These are phyloP conservation scores for Podospora anserina DNA, from an alignment of 495 filamentous ascomycete species.

Conservation along the genomic window DNA sequence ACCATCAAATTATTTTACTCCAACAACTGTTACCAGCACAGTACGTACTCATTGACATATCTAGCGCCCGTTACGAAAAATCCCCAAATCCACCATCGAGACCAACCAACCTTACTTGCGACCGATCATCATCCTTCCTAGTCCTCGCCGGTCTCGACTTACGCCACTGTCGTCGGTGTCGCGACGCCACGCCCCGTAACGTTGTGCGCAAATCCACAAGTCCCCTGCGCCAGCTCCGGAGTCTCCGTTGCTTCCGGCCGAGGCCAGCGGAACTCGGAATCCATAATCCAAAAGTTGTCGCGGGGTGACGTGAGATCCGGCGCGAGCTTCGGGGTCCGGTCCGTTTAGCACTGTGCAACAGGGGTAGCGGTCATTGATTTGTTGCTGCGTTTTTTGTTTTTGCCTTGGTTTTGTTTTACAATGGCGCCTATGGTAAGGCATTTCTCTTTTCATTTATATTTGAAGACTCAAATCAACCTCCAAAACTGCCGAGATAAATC, in stretches of 20 bases:
- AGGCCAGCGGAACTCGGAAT: neutral
- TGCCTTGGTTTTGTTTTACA: neutral
- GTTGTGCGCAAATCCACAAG: neutral
- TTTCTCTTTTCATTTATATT: neutral
- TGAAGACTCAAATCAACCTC: neutral
- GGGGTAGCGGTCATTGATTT: neutral
- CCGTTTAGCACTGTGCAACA: neutral
- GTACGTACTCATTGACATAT: neutral
- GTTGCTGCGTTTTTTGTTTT: neutral
- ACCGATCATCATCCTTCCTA: neutral
- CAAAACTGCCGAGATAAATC: neutral
- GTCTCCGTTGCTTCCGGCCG: neutral
- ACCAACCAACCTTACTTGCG: neutral
- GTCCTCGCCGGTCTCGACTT: neutral
- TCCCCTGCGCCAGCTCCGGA: neutral
- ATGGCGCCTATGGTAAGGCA: slow-evolving; percentile 35
- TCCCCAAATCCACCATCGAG: neutral
- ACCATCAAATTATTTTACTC: neutral
- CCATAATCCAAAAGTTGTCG: neutral
- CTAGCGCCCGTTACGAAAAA: neutral
- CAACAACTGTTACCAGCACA: neutral
- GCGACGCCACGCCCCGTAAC: neutral
- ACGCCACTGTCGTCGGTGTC: neutral
- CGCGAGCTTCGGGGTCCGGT: neutral
- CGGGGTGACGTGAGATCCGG: neutral